Evolutionary conservation across 1,284 basidiomycete genomes (phyloP).

Genomic region (Ganoderma sinense): DNA sequence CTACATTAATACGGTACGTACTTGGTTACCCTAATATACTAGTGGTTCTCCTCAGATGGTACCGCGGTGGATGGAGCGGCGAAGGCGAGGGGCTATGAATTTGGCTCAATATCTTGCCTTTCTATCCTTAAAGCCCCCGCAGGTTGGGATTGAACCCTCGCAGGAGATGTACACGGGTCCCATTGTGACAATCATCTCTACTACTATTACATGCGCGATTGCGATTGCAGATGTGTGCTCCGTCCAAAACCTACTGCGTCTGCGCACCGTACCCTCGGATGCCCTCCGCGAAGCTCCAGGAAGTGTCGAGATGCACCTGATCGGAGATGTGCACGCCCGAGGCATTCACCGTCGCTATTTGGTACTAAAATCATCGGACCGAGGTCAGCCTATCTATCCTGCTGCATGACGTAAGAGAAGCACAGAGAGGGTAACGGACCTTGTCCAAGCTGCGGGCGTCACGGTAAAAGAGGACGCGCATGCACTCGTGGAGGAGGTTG

Average conservation of each 20-base stretch:
- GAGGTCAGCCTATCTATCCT: background rate
- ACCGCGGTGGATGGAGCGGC: background rate
- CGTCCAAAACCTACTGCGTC: conserved; percentile 53
- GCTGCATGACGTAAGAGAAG: background rate
- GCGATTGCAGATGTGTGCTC: background rate
- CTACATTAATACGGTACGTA: conserved; percentile 1
- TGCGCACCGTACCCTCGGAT: conserved; percentile 88
- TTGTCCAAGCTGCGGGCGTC: conserved; percentile 97
- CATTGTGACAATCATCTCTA: conserved; percentile 3
- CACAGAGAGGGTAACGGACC: conserved; percentile 53
- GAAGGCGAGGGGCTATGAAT: background rate
- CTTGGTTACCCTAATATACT: background rate
- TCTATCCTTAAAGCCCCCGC: background rate
- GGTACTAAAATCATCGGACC: conserved; percentile 68
- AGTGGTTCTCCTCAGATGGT: background rate
- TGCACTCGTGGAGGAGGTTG: conserved; percentile 84
- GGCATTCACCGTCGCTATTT: conserved; percentile 90
- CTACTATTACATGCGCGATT: conserved; percentile 9
- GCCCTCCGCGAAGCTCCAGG: conserved; percentile 94
- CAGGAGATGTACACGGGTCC: background rate
- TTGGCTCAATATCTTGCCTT: background rate
- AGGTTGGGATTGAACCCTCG: background rate
- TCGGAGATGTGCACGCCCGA: conserved; percentile 86
- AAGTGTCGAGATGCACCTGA: conserved; percentile 78
- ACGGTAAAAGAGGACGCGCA: conserved; percentile 97